phyloP scores from a whole-genome alignment of 2,329 filamentous ascomycete genomes.

The Scedosporium boydii region DNA sequence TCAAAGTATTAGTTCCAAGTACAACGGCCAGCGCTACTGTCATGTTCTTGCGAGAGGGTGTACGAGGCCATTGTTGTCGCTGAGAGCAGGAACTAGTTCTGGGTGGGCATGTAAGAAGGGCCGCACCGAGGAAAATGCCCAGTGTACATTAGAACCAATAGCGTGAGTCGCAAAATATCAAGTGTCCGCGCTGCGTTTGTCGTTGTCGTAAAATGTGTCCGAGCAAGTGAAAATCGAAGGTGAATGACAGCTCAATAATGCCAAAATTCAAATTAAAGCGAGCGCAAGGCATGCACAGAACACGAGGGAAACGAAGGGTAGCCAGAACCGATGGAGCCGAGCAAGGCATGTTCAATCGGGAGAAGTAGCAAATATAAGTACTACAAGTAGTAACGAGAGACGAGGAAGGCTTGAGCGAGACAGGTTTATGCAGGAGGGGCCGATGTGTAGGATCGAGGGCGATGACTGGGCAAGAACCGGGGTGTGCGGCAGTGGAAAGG shows the following conservation, averaged over 20 bases:
- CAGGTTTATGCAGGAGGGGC: slow-evolving; percentile 6
- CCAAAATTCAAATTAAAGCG: not conserved
- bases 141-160: not conserved
- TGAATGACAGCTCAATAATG: not conserved
- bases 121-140: not conserved
- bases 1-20: not conserved
- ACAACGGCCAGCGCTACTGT: not conserved
- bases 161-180: too few relatives aligned
- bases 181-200: too few relatives aligned
- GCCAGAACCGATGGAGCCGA: not conserved
- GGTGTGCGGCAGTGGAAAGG: slow-evolving; percentile 2
- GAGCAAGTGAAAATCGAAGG: not conserved
- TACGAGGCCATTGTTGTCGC: not conserved
- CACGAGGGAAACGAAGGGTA: not conserved
- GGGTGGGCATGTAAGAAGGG: not conserved
- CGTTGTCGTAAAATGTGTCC: not conserved
- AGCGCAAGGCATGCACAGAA: not conserved
- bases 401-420: slow-evolving; percentile 3
- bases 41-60: not conserved
- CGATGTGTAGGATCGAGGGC: not conserved
- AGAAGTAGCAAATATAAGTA: slow-evolving; percentile 3
- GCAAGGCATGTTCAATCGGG: not conserved
- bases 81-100: not conserved
- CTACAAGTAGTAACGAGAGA: not conserved
- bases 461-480: slow-evolving; percentile 2